Base-by-base conservation (phyloP, 2,329 filamentous ascomycete genomes). In the Coccinonectria pachysandricola region DNA sequence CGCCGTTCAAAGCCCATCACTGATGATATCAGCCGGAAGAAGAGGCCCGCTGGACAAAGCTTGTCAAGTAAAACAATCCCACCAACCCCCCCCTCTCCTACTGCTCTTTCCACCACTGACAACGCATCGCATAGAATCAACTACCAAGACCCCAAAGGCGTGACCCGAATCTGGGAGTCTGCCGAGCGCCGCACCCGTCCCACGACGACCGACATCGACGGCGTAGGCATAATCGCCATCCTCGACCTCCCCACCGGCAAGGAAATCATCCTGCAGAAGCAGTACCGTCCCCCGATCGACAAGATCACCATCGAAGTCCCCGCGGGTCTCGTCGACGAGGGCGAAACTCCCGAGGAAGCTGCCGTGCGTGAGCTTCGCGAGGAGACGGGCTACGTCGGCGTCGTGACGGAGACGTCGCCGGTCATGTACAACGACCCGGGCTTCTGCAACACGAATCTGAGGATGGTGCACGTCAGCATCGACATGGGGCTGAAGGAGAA, bases 211-310 rank as follows among this genome's bases (percentile, higher is more conserved):
- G 68, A 71, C 17, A 75, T 84, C 27, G 80, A 86, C 43, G 79
- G 75, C 27, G 78, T 85, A 9, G 78, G 78, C 33, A 81, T 86
- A 31, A 64, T 82, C 10, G 79, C 78, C 21, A 70, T 85, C 36
- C 58, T 86, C 9, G 58, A 72, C 36, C 68, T 65, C 37, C 49
- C 63, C 7, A 54, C 55, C 1, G 68, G 67, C 55, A 42, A 60
- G 44, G 60, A 74, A 43, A 64, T 78, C 22, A 52, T 80, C 12
- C 62, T 80, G 2, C 74, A 79, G 50, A 79, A 75, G 50, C 76
- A 80, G 48, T 80, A 68, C 52, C 64, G 75, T 2, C 73, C 75
- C 1, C 74, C 75, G 1, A 54, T 78, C 15, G 62, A 71, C 45
- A 62, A 62, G 33, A 50, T 77, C 27, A 62, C 62, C 25, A 74